Percentiles rank a stretch among this genome's conserved stretches.
Evolutionary conservation across 192 early-diverging fungal genomes (phyloP).

Genomic region (Coemansia aciculifera): DNA sequence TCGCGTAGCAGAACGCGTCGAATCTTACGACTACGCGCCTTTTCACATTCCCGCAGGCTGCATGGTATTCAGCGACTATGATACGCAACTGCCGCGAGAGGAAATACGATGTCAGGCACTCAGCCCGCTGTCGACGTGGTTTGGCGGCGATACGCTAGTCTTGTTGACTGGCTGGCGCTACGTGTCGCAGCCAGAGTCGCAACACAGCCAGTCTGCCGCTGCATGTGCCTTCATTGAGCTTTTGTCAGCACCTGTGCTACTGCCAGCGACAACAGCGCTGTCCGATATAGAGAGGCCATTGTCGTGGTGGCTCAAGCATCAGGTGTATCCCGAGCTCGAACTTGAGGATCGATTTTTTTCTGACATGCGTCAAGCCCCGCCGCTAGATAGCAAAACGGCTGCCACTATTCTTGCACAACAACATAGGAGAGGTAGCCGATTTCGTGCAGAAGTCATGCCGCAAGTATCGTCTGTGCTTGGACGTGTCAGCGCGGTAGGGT

Average conservation of each 20-base stretch:
- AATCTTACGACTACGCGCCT: conserved; percentile 16
- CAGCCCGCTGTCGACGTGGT: conserved; percentile 26
- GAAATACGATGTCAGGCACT: conserved; percentile 27
- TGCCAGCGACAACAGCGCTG: conserved; percentile 4
- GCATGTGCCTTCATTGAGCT: conserved; percentile 34
- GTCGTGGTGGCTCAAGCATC: conserved; percentile 36
- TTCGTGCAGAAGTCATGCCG: not conserved
- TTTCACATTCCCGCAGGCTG: conserved; percentile 21
- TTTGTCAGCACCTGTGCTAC: conserved; percentile 25
- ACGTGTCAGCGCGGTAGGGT: conserved; percentile 20
- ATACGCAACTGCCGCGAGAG: not conserved
- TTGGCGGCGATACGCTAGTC: conserved; percentile 6
- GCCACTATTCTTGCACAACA: conserved; percentile 10
- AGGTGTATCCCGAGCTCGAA: conserved; percentile 25
- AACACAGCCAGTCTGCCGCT: conserved; percentile 6
- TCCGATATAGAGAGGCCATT: conserved; percentile 12
- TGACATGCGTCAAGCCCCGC: conserved; percentile 3
- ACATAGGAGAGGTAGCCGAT: not conserved
- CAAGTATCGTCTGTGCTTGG: conserved; percentile 15
- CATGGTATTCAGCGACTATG: conserved; percentile 24
- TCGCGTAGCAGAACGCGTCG: conserved; percentile 27
- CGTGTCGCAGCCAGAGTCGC: conserved; percentile 9
- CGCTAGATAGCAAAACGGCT: not conserved
- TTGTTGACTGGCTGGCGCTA: conserved; percentile 42
- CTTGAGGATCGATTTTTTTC: conserved; percentile 14